phyloP scores from a whole-genome alignment of 2,329 filamentous ascomycete species.

The Diplocarpon mali region DNA sequence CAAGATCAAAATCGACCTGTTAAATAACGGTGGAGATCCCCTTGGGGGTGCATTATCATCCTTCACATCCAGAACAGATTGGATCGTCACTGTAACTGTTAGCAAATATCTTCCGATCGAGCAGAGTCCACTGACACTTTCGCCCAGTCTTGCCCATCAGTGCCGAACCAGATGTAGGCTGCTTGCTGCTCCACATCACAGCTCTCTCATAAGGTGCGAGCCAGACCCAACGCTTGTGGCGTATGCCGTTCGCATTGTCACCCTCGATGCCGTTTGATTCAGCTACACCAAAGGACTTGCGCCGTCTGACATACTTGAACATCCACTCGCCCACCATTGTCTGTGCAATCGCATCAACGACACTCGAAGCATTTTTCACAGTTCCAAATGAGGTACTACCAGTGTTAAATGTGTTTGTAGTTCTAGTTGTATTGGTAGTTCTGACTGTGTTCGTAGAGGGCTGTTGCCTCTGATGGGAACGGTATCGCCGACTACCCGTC shows the following conservation, averaged over 20 bases:
- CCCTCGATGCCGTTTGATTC: constrained; percentile 57
- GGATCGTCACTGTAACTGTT: constrained; percentile 63
- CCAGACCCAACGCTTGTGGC: constrained; percentile 98
- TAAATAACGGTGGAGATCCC: constrained; percentile 56
- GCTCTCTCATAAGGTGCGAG: constrained; percentile 90
- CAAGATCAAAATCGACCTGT: constrained; percentile 87
- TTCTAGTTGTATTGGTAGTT: constrained; percentile 34
- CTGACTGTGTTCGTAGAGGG: constrained; percentile 49
- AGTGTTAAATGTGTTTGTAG: constrained; percentile 29
- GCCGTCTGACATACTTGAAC: constrained; percentile 79
- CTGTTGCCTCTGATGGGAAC: constrained; percentile 42
- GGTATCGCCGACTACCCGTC: constrained; percentile 32
- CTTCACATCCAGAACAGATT: constrained; percentile 94
- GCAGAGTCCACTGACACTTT: constrained; percentile 59
- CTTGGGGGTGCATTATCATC: constrained; percentile 82
- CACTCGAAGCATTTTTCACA: constrained; percentile 57
- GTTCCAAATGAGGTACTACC: constrained; percentile 37
- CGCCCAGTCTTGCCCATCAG: constrained; percentile 89
- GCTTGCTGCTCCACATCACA: constrained; percentile 97
- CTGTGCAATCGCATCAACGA: constrained; percentile 93
- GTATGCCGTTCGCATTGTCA: constrained; percentile 54
- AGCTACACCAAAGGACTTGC: constrained; percentile 79
- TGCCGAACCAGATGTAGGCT: constrained; percentile 77
- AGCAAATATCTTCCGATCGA: constrained; percentile 12
- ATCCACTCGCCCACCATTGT: constrained; percentile 99